These are phyloP conservation scores for Lodderomyces beijingensis DNA, from an alignment of 1,139 yeast genomes.

Conservation along the genomic window DNA sequence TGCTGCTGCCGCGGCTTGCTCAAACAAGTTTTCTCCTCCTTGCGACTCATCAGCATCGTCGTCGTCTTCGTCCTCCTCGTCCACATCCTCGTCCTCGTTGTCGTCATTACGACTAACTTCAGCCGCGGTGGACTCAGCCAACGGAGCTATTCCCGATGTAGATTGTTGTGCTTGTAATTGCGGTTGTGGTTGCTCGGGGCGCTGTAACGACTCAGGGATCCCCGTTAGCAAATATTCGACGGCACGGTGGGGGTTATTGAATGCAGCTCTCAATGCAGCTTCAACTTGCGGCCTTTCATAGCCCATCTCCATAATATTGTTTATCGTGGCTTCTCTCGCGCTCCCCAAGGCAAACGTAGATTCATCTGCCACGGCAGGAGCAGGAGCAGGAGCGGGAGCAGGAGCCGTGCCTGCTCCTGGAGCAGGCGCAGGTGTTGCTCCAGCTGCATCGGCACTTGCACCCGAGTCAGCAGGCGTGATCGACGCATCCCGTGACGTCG, in stretches of 20 bases:
- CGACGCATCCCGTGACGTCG: constrained; percentile 6
- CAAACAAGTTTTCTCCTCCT: constrained; percentile 54
- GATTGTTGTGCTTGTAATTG: constrained; percentile 22
- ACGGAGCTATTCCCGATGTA: constrained; percentile 15
- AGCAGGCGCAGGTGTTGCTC: constrained; percentile 9
- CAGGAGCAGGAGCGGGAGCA: constrained; percentile 10
- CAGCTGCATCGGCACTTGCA: constrained; percentile 12
- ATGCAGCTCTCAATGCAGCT: constrained; percentile 90
- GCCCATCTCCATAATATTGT: constrained; percentile 93
- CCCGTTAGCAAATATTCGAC: constrained; percentile 92
- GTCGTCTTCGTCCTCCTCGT: constrained; percentile 20
- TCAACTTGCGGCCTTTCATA: constrained; percentile 85
- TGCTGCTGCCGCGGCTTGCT: constrained; percentile 67
- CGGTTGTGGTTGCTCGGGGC: constrained; percentile 19
- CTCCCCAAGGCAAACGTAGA: constrained; percentile 57
- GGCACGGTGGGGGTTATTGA: constrained; percentile 96
- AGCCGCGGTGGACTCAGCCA: constrained; percentile 16
- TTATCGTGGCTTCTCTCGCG: constrained; percentile 65
- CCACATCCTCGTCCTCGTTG: constrained; percentile 22
- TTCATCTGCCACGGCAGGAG: constrained; percentile 13
- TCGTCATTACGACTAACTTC: constrained; percentile 21
- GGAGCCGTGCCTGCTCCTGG: constrained; percentile 3
- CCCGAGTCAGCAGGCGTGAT: constrained; percentile 9
- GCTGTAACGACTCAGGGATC: constrained; percentile 64
- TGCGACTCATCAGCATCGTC: constrained; percentile 23